A percentile compares a stretch with the other conserved stretches of the same genome.
Conservation (phyloP, 331 rosid genomes). For the Pyracantha coccinea region DNA sequence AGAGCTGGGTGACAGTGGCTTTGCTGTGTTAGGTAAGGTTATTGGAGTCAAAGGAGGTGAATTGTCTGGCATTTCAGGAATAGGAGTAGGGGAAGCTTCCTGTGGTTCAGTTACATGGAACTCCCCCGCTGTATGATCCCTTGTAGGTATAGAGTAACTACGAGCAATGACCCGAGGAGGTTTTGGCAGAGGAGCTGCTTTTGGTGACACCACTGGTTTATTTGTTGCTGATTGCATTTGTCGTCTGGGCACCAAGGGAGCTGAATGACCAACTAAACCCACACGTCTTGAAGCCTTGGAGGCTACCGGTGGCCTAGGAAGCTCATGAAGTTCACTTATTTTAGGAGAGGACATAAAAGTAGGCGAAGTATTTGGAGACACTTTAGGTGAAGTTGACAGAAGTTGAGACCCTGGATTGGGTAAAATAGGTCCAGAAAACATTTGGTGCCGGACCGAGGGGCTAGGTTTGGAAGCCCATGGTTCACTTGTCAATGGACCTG, state of each 20-base stretch:
- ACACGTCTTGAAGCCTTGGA: conserved; percentile 45
- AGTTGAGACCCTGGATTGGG: conserved; percentile 59
- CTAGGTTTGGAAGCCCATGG: conserved; percentile 46
- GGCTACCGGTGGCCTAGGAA: conserved; percentile 79
- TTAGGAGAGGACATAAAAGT: conserved; percentile 68
- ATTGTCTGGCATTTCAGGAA: conserved; percentile 32
- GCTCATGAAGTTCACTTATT: conserved; percentile 97
- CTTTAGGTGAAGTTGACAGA: conserved; percentile 58
- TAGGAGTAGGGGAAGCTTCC: conserved; percentile 38
- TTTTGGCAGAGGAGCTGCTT: conserved; percentile 72
- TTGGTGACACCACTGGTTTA: conserved; percentile 32
- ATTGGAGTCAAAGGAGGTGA: conserved; percentile 78
- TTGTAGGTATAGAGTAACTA: conserved; percentile 91
- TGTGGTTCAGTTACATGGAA: conserved; percentile 31
- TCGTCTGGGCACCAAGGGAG: conserved; percentile 58
- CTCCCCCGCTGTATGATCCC: conserved; percentile 41
- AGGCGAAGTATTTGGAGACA: conserved; percentile 67
- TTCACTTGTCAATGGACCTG: conserved; percentile 78
- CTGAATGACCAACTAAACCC: conserved; percentile 70
- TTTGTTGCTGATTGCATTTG: conserved; percentile 44
- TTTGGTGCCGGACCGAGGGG: conserved; percentile 38
- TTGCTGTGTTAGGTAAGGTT: conserved; percentile 37
- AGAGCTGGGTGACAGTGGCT: conserved; percentile 29
- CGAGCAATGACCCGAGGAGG: conserved; percentile 73
- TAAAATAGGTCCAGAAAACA: conserved; percentile 83